Base-by-base conservation (phyloP, 2,329 filamentous ascomycete genomes). In the Colletotrichum cuscutae region DNA sequence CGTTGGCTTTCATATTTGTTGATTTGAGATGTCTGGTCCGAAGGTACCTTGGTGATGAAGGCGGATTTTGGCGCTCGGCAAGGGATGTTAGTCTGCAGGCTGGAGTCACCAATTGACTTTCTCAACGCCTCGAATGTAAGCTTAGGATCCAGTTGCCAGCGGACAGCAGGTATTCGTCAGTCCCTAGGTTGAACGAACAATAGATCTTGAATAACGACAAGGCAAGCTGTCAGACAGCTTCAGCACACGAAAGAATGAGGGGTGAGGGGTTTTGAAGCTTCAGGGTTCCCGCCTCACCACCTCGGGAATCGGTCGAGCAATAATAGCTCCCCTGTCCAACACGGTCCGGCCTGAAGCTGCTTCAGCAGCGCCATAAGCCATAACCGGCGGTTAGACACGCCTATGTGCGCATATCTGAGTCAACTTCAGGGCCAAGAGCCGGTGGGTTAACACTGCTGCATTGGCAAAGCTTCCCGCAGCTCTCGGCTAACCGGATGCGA, bases 221-320 rank as follows among this genome's bases (percentile, higher is more conserved):
- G 46, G 15, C 53, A 11, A 49, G 42, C 19, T 49, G 19, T 49
- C 42, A 49, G 28, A 53, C 22, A 42, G 58, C 37, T 71, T 32
- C 15, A 4, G 2, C 22, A 11, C 5, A 7, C 8, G 12, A 22
- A 11, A 5, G 15, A 49, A 59, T 46, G 66, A 65, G 66, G 70
- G 66, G 66, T 70, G 65, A 72, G 66, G 66, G 66, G 66, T 70
- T 72, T 72, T 60, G 70, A 60, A 69, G 70, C 66, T 70, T 60
- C 32, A 72, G 60, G 65, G 65, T 60, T 72, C 54, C 26, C 11
- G 28, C 30, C 59, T 57, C 52, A 65, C 28, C 30, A 54, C 52
- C 62, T 61, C 53, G 54, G 65, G 26, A 60, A 35, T 61, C 56
- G 35, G 60, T 65, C 60, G 46, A 73, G 70, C 66, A 57, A 8